Base-by-base conservation (phyloP, 2,329 filamentous ascomycete genomes). In the Colletotrichum magnum region DNA sequence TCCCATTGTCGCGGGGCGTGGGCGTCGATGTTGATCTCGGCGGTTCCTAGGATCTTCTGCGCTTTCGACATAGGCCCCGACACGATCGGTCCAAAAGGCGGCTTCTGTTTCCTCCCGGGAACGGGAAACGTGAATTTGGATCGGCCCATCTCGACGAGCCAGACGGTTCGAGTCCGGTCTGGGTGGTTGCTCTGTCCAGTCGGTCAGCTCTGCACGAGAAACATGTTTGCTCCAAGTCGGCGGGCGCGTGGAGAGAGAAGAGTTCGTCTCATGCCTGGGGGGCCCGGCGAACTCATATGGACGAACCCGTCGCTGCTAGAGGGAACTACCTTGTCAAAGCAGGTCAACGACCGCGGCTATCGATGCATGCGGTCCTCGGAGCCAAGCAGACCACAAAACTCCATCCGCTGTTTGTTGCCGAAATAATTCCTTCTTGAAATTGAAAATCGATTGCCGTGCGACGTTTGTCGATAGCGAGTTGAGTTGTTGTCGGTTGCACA, bases 101-200 rank as follows among this genome's bases (percentile, higher is more conserved):
- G 78, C 75, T 85, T 87, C 67, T 79, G 75, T 67, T 78, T 83
- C 69, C 85, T 83, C 60, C 85, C 81, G 60, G 85, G 81, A 16
- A 87, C 75, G 36, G 84, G 81, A 59, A 87, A 87, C 47, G 78
- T 82, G 72, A 88, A 87, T 67, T 83, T 85, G 26, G 79, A 81
- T 64, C 78, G 76, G 56, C 79, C 79, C 82, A 84, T 84, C 26
- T 60, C 73, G 68, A 61, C 43, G 64, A 56, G 54, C 45, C 21
- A 26, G 36, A 48, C 9, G 24, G 47, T 50, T 45, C 58, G n/a
- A 50, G 41, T 21, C 18, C 47, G 18, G 47, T 24, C 21, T 24
- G 21, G 21, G 21, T 12, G 56, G 48, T 51, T 58, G 52, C 47
- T 54, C 68, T 71, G 43, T 59, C 28, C 36, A 16, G 50, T 43